These are phyloP conservation scores for Solanum pennellii DNA, from an alignment of 257 asterid genomes.

Conservation along the genomic window DNA sequence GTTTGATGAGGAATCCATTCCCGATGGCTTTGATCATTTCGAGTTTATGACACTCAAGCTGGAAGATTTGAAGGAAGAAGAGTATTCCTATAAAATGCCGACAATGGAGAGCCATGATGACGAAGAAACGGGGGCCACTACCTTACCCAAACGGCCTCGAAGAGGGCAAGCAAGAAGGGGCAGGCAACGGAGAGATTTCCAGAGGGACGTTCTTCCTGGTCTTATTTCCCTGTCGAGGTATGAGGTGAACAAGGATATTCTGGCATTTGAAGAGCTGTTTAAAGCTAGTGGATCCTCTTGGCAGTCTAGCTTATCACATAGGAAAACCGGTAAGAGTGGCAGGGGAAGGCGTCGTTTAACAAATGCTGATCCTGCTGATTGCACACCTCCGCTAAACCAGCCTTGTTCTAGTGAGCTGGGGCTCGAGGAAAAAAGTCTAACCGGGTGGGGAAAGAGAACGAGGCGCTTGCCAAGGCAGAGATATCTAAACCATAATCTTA, in stretches of 20 bases:
- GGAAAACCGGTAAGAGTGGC: constrained; percentile 17
- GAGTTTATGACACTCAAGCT: constrained; percentile 55
- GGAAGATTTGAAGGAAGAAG: constrained; percentile 36
- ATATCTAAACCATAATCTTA: constrained; percentile 8
- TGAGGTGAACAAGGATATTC: constrained; percentile 62
- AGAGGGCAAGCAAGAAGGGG: constrained; percentile 45
- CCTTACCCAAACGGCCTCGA: constrained; percentile 20
- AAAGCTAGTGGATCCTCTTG: constrained; percentile 21
- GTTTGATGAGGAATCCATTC: constrained; percentile 17
- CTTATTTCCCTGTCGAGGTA: constrained; percentile 45
- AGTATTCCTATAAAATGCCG: background rate
- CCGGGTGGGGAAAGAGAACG: constrained; percentile 73
- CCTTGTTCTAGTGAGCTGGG: constrained; percentile 8
- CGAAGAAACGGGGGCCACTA: constrained; percentile 9
- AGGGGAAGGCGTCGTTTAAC: constrained; percentile 30
- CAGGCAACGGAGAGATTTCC: constrained; percentile 48
- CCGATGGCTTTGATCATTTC: constrained; percentile 47
- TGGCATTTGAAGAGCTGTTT: constrained; percentile 44
- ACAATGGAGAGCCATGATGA: constrained; percentile 4
- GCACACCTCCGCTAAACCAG: constrained; percentile 7
- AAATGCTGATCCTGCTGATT: constrained; percentile 1
- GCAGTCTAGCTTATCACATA: constrained; percentile 11
- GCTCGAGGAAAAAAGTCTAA: constrained; percentile 28
- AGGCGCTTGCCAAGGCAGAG: constrained; percentile 65
- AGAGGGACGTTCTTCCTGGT: constrained; percentile 61